Percentiles rank a stretch among this genome's conserved stretches.
phyloP scores from a whole-genome alignment of 768 basidiomycete species.

The Leccinum rimulosum region DNA sequence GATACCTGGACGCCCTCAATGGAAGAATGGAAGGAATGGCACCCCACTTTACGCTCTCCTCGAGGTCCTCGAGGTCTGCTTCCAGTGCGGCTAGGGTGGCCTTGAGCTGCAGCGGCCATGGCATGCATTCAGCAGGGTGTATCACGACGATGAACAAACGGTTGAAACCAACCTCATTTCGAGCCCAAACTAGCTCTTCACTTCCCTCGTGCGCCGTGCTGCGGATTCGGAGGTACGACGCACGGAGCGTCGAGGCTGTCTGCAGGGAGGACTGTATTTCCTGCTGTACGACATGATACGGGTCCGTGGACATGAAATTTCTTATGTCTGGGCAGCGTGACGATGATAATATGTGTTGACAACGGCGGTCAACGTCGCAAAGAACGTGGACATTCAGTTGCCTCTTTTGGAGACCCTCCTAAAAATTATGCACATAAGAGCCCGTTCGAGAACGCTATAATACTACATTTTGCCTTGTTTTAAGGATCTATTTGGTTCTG shows the following conservation, averaged over 20 bases:
- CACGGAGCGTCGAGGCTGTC: conserved; percentile 63
- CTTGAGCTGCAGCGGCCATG: conserved; percentile 50
- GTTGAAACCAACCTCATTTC: conserved; percentile 58
- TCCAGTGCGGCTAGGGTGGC: conserved; percentile 76
- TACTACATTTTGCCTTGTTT: background rate
- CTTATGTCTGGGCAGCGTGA: background rate
- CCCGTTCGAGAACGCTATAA: background rate
- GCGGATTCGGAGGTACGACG: conserved; percentile 76
- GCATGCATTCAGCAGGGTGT: background rate
- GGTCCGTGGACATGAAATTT: conserved; percentile 64
- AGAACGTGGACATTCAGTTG: background rate
- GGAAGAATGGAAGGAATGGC: background rate
- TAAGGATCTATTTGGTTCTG: background rate
- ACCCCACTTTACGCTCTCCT: conserved; percentile 84
- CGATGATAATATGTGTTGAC: background rate
- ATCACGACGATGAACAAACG: background rate
- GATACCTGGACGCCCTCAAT: background rate
- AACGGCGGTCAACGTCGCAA: background rate
- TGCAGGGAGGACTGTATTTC: conserved; percentile 79
- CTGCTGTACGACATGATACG: conserved; percentile 82
- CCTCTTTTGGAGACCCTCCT: background rate
- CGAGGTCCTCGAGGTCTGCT: conserved; percentile 89
- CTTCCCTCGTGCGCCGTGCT: conserved; percentile 71
- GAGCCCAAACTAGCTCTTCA: conserved; percentile 78
- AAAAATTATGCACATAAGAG: background rate